Base-by-base conservation (phyloP, 306 rosid species). In the Cucurbita ficifolia region DNA sequence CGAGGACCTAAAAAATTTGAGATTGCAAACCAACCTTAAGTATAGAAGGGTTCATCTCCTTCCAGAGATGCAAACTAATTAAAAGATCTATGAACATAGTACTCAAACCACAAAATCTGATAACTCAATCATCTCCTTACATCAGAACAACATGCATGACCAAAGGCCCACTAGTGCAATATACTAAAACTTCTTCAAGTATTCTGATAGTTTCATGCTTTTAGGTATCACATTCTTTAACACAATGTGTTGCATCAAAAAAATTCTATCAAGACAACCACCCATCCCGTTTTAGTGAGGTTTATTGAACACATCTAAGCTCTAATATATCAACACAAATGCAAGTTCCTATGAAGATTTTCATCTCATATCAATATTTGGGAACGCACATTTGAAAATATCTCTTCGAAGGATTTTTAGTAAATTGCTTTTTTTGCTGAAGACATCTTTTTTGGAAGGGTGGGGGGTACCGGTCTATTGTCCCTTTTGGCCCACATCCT, bases 1-100 rank as follows among this genome's bases (percentile, higher is more conserved):
- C 99, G 57, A 95, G 88, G 78, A 83, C 85, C 97, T 95, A 77
- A 48, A 57, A 79, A 79, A 63, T 57, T 51, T 43, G 46, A 78
- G 75, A 78, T 59, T 57, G 38, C 69, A 63, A 49, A 10, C 54
- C 64, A 68, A 86, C 77, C 35, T 24, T n/a, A 8, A 69, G 54
- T 43, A 45, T 24, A 13, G 40, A 49, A 24, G 39, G 24, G 24
- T 49, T 70, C 10, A 16, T 49, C 54, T 49, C 38, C 58, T 50
- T 70, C 59, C n/a, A 16, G 42, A 49, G 74, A 70, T 49, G 59
- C 17, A 70, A 70, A n/a, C 19, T 24, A 46, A 17, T 22, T 13
- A 50, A 48, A 70, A 70, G 53, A 69, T 46, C 57, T 48, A 48
- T 6, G 46, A 33, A 24, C 36, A 39, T 69, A 16, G 39, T 43